Evolutionary conservation across 805 yeast genomes (phyloP).

Genomic region (Yamadazyma olivae): DNA sequence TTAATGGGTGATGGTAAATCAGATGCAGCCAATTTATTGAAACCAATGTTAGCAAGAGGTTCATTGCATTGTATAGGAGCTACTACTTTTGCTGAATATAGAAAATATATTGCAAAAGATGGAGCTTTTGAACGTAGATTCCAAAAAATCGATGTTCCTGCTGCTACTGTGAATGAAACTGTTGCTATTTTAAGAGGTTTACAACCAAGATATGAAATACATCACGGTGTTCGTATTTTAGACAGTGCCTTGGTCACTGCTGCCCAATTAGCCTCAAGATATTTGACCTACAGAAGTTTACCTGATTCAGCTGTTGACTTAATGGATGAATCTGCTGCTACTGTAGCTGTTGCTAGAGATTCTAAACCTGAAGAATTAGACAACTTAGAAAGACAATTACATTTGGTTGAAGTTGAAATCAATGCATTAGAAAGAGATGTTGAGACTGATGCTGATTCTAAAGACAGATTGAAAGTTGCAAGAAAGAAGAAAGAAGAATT

Average conservation of each 20-base stretch:
- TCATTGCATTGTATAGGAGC: constrained; percentile 97
- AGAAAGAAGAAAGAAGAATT: constrained; percentile 74
- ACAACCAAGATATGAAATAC: constrained; percentile 93
- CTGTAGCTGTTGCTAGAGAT: constrained; percentile 97
- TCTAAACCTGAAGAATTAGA: constrained; percentile 97
- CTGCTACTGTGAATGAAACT: constrained; percentile 88
- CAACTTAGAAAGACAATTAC: constrained; percentile 87
- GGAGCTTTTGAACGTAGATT: constrained; percentile 99
- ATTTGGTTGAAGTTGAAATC: constrained; percentile 90
- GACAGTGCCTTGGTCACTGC: constrained; percentile 94
- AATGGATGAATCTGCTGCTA: constrained; percentile 94
- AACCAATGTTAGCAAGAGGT: constrained; percentile 97
- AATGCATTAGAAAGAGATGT: constrained; percentile 95
- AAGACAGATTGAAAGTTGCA: constrained; percentile 81
- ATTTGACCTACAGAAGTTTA: constrained; percentile 88
- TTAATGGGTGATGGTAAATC: constrained; percentile 98
- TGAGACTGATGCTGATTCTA: constrained; percentile 77
- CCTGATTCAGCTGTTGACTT: constrained; percentile 98
- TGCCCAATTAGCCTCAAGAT: constrained; percentile 91
- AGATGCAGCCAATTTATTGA: constrained; percentile 94
- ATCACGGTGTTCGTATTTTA: constrained; percentile 94
- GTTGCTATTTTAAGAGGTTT: constrained; percentile 95
- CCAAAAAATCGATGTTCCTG: constrained; percentile 95
- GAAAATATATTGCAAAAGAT: constrained; percentile 89
- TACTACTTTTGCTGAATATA: constrained; percentile 91